phyloP scores from a whole-genome alignment of 805 yeast species.

The Cyberlindnera japonica region DNA sequence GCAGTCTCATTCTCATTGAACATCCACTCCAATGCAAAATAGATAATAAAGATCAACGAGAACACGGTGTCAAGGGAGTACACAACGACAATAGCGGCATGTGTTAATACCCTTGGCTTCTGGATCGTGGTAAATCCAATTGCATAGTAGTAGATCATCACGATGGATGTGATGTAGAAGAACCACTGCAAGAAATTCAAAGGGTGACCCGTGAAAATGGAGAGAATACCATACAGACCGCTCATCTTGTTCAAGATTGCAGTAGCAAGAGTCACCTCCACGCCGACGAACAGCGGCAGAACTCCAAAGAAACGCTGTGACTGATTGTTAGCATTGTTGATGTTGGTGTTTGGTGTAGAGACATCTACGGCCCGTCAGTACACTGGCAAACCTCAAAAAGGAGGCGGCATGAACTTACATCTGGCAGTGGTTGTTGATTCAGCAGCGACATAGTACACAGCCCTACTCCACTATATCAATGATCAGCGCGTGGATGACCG shows the following conservation, averaged over 20 bases:
- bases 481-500: no score
- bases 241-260: slow-evolving; percentile 84
- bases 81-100: slow-evolving; percentile 59
- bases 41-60: slow-evolving; percentile 66
- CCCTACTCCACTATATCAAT: no score
- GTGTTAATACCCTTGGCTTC: slow-evolving; percentile 53
- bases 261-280: slow-evolving; percentile 71
- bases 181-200: slow-evolving; percentile 79
- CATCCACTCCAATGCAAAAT: slow-evolving; percentile 78
- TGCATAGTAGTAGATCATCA: slow-evolving; percentile 60
- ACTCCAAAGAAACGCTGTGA: slow-evolving; percentile 51
- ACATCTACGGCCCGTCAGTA: neutral
- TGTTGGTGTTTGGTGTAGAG: no score
- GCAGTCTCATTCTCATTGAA: slow-evolving; percentile 38
- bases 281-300: slow-evolving; percentile 82
- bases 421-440: slow-evolving; percentile 11
- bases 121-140: slow-evolving; percentile 51
- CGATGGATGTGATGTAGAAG: slow-evolving; percentile 61
- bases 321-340: slow-evolving; percentile 9
- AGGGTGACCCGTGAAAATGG: slow-evolving; percentile 87
- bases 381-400: neutral
- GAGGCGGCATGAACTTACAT: slow-evolving; percentile 14
- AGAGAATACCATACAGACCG: slow-evolving; percentile 82
- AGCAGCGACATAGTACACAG: slow-evolving; percentile 18
- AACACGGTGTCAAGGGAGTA: slow-evolving; percentile 65